A percentile compares a stretch with the other conserved stretches of the same genome.
phyloP scores from a whole-genome alignment of 768 basidiomycete genomes.

The Filobasidium floriforme region DNA sequence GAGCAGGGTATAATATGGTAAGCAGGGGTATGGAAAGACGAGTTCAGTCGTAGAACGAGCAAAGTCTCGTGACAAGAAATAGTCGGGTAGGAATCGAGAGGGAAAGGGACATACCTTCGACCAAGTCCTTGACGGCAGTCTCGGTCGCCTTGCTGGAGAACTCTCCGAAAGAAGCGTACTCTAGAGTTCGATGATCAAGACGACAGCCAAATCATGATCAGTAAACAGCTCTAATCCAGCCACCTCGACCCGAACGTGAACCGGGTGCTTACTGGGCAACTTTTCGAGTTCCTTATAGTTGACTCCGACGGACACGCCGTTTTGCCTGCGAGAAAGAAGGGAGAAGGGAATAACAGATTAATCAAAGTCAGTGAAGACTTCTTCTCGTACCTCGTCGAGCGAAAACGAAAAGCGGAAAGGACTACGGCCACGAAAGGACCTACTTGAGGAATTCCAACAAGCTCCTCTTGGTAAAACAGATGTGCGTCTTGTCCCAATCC shows the following conservation, averaged over 20 bases:
- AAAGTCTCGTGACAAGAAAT: too few species aligned
- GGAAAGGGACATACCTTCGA: constrained; percentile 32
- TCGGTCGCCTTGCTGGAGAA: constrained; percentile 42
- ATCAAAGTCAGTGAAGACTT: too few species aligned
- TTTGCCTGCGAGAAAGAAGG: constrained; percentile 26
- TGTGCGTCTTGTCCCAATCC: constrained; percentile 43
- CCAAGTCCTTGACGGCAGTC: constrained; percentile 43
- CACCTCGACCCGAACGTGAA: too few species aligned
- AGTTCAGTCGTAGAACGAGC: too few species aligned
- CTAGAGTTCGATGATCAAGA: constrained; percentile 21
- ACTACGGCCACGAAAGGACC: not conserved
- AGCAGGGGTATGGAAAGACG: not conserved
- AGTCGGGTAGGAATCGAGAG: too few species aligned
- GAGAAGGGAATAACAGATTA: too few species aligned
- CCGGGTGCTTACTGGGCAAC: constrained; percentile 36
- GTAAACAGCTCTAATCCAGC: not conserved
- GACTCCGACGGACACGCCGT: constrained; percentile 34
- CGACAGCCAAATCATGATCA: not conserved
- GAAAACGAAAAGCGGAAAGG: too few species aligned
- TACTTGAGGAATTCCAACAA: constrained; percentile 45
- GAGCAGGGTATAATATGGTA: not conserved
- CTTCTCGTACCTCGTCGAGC: too few species aligned
- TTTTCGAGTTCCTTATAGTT: constrained; percentile 42
- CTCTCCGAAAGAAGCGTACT: constrained; percentile 43
- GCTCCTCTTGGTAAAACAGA: constrained; percentile 44